These are phyloP conservation scores for Peronospora belbahrii DNA, from an alignment of 352 stramenopile genomes.

Conservation along the genomic window DNA sequence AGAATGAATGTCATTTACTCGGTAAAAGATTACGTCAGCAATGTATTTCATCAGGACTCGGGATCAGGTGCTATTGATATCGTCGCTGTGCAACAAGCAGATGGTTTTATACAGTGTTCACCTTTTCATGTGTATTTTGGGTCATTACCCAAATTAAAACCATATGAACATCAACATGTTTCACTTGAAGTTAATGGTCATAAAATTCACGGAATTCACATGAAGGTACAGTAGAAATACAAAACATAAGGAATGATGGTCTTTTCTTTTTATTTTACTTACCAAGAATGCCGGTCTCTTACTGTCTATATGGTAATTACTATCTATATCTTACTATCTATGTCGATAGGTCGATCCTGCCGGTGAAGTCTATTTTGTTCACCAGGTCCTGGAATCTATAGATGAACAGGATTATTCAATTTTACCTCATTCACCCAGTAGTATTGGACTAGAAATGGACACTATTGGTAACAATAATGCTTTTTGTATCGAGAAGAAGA, in stretches of 20 bases:
- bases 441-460: constrained; percentile 7
- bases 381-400: constrained; percentile 45
- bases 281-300: no score
- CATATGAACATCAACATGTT: constrained; percentile 38
- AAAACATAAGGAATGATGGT: no score
- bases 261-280: neutral
- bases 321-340: neutral
- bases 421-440: constrained; percentile 35
- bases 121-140: constrained; percentile 84
- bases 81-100: constrained; percentile 70
- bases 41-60: constrained; percentile 61
- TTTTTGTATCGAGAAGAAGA: constrained; percentile 5
- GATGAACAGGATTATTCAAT: constrained; percentile 58
- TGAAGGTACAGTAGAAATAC: constrained; percentile 80
- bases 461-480: constrained; percentile 9
- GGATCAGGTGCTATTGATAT: constrained; percentile 75
- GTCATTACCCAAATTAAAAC: constrained; percentile 31
- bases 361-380: constrained; percentile 75
- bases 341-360: constrained; percentile 39
- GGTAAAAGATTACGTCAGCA: constrained; percentile 82
- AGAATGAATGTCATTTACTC: constrained; percentile 85
- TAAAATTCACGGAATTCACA: constrained; percentile 41
- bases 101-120: constrained; percentile 50
- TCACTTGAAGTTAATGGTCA: constrained; percentile 54
- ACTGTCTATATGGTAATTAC: neutral